Evolutionary conservation across 768 basidiomycete genomes (phyloP), one percentile per base, ranked within the genome.

Genomic region (Lactifluus rugatus): DNA sequence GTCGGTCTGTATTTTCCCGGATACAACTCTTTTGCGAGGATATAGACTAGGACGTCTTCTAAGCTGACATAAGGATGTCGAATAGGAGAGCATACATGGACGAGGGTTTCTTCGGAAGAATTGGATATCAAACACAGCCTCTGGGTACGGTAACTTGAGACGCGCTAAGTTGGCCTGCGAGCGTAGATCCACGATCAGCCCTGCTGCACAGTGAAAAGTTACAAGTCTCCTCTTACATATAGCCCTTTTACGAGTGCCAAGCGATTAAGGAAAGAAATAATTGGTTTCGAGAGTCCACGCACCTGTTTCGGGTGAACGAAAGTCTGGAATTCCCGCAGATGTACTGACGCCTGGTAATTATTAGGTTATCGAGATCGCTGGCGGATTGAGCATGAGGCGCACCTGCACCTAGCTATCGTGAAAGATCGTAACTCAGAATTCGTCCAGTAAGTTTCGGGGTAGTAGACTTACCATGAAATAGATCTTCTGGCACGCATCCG

Each of bases 41-140:
- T 87, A 70, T 93, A 97, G 70, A 97, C 89, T 76, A 34, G 16
- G 44, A 21, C 13, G n/a, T 2, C 36, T 16, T 19, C 46, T 52
- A n/a, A 41, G 16, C 16, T 39, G 49, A 39, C 13, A 16, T 25
- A 42, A 19, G 5, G 47, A 11, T 23, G 21, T 36, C n/a, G 3
- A 51, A 1, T 9, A 14, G 49, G 7, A 53, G 17, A 16, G 17
- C 83, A 59, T 66, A 89, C 89, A 92, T 32, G 92, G 89, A 16
- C 82, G 73, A 3, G 92, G 93, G 61, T 90, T 89, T 45, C 72
- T 67, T 63, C 81, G 76, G 75, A 97, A 94, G 74, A 85, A 98
- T 49, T 75, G 74, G 66, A 98, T 87, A 64, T 97, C 89, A 66
- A 98, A 98, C 31, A 97, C 93, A 0, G 94, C 94, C 67, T 98